Evolutionary conservation across 192 early-diverging fungal species (phyloP), one percentile per base, ranked within the genome.

Genomic region (Rhizophagus clarus): DNA sequence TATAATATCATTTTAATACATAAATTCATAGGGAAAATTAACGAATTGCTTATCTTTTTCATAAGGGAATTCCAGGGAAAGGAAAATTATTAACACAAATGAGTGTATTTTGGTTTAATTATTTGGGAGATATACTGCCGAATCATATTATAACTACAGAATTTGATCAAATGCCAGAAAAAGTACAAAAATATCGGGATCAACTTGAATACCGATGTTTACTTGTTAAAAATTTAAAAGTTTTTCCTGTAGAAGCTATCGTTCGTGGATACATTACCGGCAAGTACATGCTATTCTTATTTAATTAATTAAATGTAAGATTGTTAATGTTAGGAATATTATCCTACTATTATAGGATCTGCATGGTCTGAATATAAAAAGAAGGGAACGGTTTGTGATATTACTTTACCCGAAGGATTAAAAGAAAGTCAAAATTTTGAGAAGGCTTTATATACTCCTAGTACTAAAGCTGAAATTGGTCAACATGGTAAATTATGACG

Each of bases 391-490:
- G 92, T 99, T 31, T 99, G 98, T 81, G 96, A 95, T 81, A 97
- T 99, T 61, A 84, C 83, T 17, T 88, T 99, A 61, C 93, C 96
- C 1, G 78, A 82, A 8, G 95, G 92, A 7, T 83, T 99, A 74
- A 83, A 90, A 60, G 96, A 99, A 84, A 95, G 94, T 74, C 87
- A 97, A 82, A 92, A 92, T 80, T 92, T 99, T 60, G 90, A 88
- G 4, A 81, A 88, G 70, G 89, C 96, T 11, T 83, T 99, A 34
- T 99, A 97, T 83, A 99, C 98, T 28, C 98, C 98, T 32, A 96
- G 95, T 84, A 99, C 98, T 62, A 99, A 99, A 89, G 98, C 98
- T 45, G 98, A 99, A 75, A 92, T 97, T 81, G 98, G 98, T 34
- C 95, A 96, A 70, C 98, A 99, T 75, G 96, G 92, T 94, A 82